These are phyloP conservation scores for Ceratocystiopsis brevicomis DNA, from an alignment of 2,329 filamentous ascomycete genomes.

Conservation along the genomic window DNA sequence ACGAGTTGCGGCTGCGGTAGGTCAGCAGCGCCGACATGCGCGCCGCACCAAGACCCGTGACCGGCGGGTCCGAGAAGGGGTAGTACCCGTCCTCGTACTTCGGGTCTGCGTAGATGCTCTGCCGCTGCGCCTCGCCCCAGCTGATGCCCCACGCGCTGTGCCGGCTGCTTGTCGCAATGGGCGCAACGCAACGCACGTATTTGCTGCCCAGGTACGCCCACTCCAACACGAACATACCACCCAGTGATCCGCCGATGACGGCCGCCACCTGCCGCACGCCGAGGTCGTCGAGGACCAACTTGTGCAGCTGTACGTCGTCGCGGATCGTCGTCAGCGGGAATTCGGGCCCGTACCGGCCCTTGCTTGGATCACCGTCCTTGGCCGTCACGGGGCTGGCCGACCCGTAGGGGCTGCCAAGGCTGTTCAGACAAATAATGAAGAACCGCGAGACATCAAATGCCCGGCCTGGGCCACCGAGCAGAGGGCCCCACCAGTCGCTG, in stretches of 20 bases:
- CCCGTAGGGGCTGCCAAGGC: slow-evolving; percentile 67
- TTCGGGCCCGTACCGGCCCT: slow-evolving; percentile 77
- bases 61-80: slow-evolving; percentile 65
- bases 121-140: slow-evolving; percentile 75
- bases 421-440: slow-evolving; percentile 76
- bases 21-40: slow-evolving; percentile 94
- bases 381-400: slow-evolving; percentile 77
- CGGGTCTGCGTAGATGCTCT: slow-evolving; percentile 93
- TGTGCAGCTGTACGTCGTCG: slow-evolving; percentile 88
- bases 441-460: slow-evolving; percentile 70
- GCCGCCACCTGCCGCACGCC: slow-evolving; percentile 62
- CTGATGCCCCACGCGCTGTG: slow-evolving; percentile 84
- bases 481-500: slow-evolving; percentile 72
- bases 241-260: slow-evolving; percentile 69
- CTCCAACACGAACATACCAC: slow-evolving; percentile 79
- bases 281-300: slow-evolving; percentile 59
- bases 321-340: slow-evolving; percentile 90
- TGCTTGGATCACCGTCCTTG: slow-evolving; percentile 57
- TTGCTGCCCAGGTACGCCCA: slow-evolving; percentile 82
- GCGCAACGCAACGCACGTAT: slow-evolving; percentile 63
- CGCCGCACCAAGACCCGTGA: slow-evolving; percentile 74
- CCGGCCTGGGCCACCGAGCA: slow-evolving; percentile 58
- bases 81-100: slow-evolving; percentile 99
- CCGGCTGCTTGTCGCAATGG: slow-evolving; percentile 67
- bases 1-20: slow-evolving; percentile 91